These are phyloP conservation scores for Monosporascus sp. DNA, from an alignment of 2,329 filamentous ascomycete species.

Conservation along the genomic window DNA sequence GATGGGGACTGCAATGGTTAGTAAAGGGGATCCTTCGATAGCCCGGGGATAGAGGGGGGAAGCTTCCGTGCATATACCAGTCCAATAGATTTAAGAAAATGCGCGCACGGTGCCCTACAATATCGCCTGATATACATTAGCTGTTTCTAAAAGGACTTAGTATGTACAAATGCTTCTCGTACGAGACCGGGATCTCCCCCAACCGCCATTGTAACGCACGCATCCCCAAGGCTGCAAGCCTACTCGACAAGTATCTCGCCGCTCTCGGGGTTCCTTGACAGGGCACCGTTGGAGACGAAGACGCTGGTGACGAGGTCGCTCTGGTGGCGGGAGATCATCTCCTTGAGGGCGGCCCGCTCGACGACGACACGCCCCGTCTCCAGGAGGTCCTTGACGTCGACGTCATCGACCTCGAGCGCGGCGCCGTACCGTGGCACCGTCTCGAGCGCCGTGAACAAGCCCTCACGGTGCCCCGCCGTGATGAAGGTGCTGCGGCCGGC, in stretches of 20 bases:
- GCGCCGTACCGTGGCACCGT: slow-evolving; percentile 62
- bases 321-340: slow-evolving; percentile 68
- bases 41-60: no score
- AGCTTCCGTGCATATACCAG: no score
- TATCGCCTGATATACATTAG: no score
- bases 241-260: slow-evolving; percentile 26
- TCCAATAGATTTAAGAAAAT: no score
- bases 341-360: slow-evolving; percentile 73
- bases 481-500: slow-evolving; percentile 73
- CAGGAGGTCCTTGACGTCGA: slow-evolving; percentile 93
- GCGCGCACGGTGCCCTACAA: no score
- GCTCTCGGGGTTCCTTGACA: slow-evolving; percentile 14
- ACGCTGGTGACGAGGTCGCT: slow-evolving; percentile 55
- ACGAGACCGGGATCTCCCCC: no score
- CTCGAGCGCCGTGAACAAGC: slow-evolving; percentile 63
- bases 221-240: not conserved
- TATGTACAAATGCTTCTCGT: no score
- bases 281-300: slow-evolving; percentile 34
- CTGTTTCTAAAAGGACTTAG: no score
- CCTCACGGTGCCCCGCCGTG: slow-evolving; percentile 54
- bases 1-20: no score
- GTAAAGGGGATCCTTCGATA: no score
- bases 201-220: not conserved
- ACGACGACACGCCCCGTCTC: slow-evolving; percentile 81
- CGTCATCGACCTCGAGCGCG: slow-evolving; percentile 66